Conservation (phyloP, 1,284 basidiomycete species). For the Trichosporon inkin region DNA sequence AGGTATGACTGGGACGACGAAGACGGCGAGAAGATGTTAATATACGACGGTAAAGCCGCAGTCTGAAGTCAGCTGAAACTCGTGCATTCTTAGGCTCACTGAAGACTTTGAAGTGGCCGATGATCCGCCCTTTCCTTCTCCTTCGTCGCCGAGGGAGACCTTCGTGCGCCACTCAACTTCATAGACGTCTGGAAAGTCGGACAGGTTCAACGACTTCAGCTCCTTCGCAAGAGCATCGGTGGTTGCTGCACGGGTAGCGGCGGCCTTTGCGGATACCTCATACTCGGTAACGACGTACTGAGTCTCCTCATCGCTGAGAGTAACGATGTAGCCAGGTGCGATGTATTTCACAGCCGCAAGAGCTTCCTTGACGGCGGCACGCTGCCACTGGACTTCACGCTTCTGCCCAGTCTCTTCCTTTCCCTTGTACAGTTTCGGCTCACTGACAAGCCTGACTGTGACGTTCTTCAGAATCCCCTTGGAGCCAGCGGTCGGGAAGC, state of each 20-base stretch:
- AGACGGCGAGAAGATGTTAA: constrained; percentile 47
- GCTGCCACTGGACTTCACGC: constrained; percentile 47
- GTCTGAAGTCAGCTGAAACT: constrained; percentile 9
- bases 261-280: constrained; percentile 53
- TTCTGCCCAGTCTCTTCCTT: constrained; percentile 23
- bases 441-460: constrained; percentile 21
- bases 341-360: constrained; percentile 69
- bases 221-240: constrained; percentile 11
- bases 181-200: constrained; percentile 54
- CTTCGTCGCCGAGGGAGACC: constrained; percentile 24
- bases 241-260: constrained; percentile 19
- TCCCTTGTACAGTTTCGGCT: background rate
- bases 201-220: constrained; percentile 41
- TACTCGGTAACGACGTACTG: constrained; percentile 57
- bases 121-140: background rate
- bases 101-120: background rate
- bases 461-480: constrained; percentile 28
- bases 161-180: constrained; percentile 48
- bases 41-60: constrained; percentile 38
- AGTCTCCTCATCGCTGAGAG: constrained; percentile 62
- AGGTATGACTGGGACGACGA: constrained; percentile 51
- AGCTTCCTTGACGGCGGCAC: constrained; percentile 51
- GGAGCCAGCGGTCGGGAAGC: constrained; percentile 25
- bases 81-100: background rate
- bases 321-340: constrained; percentile 59